Conservation (phyloP, 2,329 filamentous ascomycete genomes). For the Epichloe hybrida region DNA sequence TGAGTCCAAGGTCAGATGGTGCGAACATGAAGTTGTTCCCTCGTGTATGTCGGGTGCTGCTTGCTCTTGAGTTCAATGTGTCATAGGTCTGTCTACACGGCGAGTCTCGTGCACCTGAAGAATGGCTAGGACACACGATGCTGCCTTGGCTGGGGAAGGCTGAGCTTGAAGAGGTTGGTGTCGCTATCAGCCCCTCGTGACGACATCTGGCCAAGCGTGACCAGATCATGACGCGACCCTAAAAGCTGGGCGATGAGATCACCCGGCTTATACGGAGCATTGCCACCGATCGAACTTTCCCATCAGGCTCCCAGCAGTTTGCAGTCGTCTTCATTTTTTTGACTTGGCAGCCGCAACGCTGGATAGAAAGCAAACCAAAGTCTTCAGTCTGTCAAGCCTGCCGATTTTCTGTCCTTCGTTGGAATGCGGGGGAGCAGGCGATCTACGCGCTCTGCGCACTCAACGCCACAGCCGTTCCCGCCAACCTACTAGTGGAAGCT, state of each 20-base stretch:
- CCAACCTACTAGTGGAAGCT: too few relatives aligned
- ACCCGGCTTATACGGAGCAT: background rate
- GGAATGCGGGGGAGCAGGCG: too few relatives aligned
- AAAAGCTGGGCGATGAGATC: constrained; percentile 1
- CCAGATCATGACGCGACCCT: constrained; percentile 2
- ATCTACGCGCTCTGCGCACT: background rate
- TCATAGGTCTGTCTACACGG: too few relatives aligned
- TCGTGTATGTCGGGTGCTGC: too few relatives aligned
- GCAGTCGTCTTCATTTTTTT: background rate
- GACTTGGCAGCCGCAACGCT: background rate
- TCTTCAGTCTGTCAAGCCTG: background rate
- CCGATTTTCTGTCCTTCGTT: background rate
- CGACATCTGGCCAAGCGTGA: constrained; percentile 4
- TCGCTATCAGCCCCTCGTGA: constrained; percentile 2
- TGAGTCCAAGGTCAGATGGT: too few relatives aligned
- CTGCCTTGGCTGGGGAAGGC: too few relatives aligned
- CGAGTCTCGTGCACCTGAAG: too few relatives aligned
- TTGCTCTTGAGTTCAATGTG: too few relatives aligned
- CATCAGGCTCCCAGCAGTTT: background rate
- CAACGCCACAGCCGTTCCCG: background rate
- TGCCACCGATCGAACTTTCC: background rate
- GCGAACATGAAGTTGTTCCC: too few relatives aligned
- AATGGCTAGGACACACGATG: too few relatives aligned
- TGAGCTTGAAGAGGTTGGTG: too few relatives aligned
- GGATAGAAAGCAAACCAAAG: background rate